Percentiles rank a stretch among this genome's conserved stretches.
These are phyloP conservation scores for Erysimum pusillum DNA, from an alignment of 441 rosid species.

Conservation along the genomic window DNA sequence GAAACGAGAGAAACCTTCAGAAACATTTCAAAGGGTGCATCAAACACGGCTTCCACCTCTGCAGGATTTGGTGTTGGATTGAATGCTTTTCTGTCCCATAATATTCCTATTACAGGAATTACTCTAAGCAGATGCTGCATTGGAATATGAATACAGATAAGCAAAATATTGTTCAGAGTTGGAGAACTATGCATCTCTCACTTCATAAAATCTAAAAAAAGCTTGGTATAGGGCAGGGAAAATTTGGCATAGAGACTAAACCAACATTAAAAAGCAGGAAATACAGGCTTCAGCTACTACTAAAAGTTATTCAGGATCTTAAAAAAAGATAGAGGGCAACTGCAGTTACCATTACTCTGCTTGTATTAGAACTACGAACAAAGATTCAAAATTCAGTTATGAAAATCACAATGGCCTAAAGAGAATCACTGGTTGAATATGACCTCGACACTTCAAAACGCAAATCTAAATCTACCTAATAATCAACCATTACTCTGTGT, in stretches of 20 bases:
- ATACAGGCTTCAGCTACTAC: conserved; percentile 1
- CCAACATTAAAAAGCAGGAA: conserved; percentile 12
- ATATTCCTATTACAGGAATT: conserved; percentile 78
- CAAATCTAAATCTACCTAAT: not conserved
- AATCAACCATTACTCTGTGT: not conserved
- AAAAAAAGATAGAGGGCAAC: not conserved
- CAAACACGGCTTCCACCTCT: conserved; percentile 82
- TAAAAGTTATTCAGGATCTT: conserved; percentile 6
- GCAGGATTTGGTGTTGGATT: conserved; percentile 67
- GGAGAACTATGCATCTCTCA: conserved; percentile 11
- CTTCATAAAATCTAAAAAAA: conserved; percentile 20
- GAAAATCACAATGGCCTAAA: not conserved
- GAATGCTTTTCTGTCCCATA: conserved; percentile 62
- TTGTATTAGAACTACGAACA: not conserved
- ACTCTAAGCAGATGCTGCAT: conserved; percentile 87
- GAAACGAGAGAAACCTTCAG: conserved; percentile 61
- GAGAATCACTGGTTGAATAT: not conserved
- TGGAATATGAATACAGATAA: conserved; percentile 28
- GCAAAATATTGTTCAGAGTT: not conserved
- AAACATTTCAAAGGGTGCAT: conserved; percentile 89
- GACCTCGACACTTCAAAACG: not conserved
- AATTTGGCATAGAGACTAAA: not conserved
- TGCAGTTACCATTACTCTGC: conserved; percentile 3
- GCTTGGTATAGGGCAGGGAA: conserved; percentile 1
- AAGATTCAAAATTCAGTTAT: not conserved